A percentile compares a stretch with the other conserved stretches of the same genome.
Conservation (phyloP, 768 basidiomycete genomes). For the Lyophyllum decastes region DNA sequence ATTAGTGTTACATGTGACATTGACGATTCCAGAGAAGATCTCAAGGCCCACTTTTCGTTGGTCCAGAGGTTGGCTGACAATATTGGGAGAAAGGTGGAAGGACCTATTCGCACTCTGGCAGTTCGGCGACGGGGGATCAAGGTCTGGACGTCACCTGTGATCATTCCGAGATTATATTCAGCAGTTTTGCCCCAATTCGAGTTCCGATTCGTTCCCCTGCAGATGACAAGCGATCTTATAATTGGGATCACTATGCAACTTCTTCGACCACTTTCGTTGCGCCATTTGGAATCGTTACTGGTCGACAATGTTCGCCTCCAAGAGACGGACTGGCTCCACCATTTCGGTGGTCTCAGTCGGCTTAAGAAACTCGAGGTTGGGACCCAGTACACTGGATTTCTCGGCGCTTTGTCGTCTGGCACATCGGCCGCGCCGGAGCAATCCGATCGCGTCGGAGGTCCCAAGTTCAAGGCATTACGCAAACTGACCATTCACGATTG, state of each 20-base stretch:
- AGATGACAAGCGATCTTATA: neutral
- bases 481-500: neutral
- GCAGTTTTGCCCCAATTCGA: neutral
- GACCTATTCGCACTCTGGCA: neutral
- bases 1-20: neutral
- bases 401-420: neutral
- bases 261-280: neutral
- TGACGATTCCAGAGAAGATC: neutral
- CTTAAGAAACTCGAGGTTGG: neutral
- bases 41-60: neutral
- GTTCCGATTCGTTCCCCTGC: neutral
- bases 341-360: neutral
- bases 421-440: neutral
- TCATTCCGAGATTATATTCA: neutral
- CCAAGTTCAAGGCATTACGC: neutral
- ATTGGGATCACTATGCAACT: neutral
- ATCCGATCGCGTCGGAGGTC: neutral
- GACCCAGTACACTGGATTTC: neutral
- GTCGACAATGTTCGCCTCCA: neutral
- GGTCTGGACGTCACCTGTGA: neutral
- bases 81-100: neutral
- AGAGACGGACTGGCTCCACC: neutral
- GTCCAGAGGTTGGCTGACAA: neutral
- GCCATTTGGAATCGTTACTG: neutral
- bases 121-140: neutral